Conservation (phyloP, 2,329 filamentous ascomycete genomes). For the Thermoascus crustaceus region DNA sequence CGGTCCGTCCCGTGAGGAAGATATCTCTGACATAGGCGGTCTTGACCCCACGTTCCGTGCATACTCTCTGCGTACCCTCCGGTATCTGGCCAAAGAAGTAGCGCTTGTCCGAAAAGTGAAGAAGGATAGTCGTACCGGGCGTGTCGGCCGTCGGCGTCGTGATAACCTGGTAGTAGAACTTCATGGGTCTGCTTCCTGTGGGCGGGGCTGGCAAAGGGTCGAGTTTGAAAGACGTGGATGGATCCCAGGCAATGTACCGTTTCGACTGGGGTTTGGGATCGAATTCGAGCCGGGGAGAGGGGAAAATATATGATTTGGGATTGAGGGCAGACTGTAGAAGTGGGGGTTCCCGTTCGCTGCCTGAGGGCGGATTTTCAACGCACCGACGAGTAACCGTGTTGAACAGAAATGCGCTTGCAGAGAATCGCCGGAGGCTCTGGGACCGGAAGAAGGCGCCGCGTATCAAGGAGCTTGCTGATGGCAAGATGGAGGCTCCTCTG, state of each 20-base stretch:
- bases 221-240: conserved; percentile 9
- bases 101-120: conserved; percentile 72
- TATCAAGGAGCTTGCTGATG: neutral
- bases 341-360: too few relatives aligned
- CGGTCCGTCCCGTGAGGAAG: conserved; percentile 70
- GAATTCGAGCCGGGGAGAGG: conserved; percentile 3
- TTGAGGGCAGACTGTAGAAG: neutral
- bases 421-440: neutral
- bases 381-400: too few relatives aligned
- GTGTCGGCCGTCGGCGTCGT: conserved; percentile 84
- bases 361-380: too few relatives aligned
- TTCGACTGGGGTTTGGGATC: conserved; percentile 5
- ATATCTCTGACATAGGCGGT: conserved; percentile 63
- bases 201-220: conserved; percentile 4
- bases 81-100: conserved; percentile 78
- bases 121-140: conserved; percentile 63
- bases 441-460: neutral
- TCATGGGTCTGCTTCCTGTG: conserved; percentile 47
- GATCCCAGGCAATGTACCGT: conserved; percentile 19
- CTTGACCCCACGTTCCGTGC: conserved; percentile 58
- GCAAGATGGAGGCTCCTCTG: conserved; percentile 10
- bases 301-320: neutral
- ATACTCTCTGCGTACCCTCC: conserved; percentile 77
- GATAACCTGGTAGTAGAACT: conserved; percentile 64
- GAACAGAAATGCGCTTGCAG: neutral